Evolutionary conservation across 768 basidiomycete species (phyloP).

Genomic region (Porpolomopsis calyptriformis): DNA sequence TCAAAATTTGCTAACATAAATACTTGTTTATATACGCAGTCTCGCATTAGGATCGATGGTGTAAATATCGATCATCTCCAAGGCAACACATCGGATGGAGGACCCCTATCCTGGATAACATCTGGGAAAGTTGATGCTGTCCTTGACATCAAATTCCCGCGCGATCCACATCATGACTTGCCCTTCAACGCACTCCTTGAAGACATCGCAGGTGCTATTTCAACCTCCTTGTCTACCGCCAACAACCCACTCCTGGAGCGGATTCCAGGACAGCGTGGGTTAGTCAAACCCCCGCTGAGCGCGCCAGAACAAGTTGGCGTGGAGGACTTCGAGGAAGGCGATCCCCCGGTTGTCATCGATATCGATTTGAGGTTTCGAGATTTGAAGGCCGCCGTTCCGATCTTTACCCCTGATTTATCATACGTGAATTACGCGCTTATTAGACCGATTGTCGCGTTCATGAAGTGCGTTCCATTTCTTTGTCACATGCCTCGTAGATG

Average conservation of each 20-base stretch:
- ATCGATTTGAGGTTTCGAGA: slow-evolving; percentile 93
- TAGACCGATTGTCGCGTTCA: slow-evolving; percentile 94
- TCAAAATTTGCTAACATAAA: slow-evolving; percentile 9
- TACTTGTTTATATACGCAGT: slow-evolving; percentile 32
- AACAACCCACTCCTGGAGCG: slow-evolving; percentile 31
- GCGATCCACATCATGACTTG: slow-evolving; percentile 54
- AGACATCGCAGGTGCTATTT: slow-evolving; percentile 85
- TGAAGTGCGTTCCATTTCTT: slow-evolving; percentile 66
- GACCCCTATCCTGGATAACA: slow-evolving; percentile 95
- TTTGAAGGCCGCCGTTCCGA: slow-evolving; percentile 87
- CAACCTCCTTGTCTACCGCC: slow-evolving; percentile 41
- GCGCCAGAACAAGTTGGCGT: slow-evolving; percentile 41
- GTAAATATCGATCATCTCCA: slow-evolving; percentile 94
- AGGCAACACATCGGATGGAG: slow-evolving; percentile 66
- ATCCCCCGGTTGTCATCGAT: slow-evolving; percentile 62
- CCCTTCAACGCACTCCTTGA: slow-evolving; percentile 73
- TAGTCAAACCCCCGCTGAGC: slow-evolving; percentile 77
- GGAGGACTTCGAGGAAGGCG: slow-evolving; percentile 23
- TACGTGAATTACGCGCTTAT: slow-evolving; percentile 90
- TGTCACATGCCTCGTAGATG: neutral
- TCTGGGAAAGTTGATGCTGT: slow-evolving; percentile 96
- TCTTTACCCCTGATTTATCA: slow-evolving; percentile 80
- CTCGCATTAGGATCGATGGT: slow-evolving; percentile 92
- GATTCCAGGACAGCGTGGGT: slow-evolving; percentile 79
- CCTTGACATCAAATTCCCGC: slow-evolving; percentile 94